phyloP scores from a whole-genome alignment of 2,329 filamentous ascomycete genomes.

The Cladosporium halotolerans region DNA sequence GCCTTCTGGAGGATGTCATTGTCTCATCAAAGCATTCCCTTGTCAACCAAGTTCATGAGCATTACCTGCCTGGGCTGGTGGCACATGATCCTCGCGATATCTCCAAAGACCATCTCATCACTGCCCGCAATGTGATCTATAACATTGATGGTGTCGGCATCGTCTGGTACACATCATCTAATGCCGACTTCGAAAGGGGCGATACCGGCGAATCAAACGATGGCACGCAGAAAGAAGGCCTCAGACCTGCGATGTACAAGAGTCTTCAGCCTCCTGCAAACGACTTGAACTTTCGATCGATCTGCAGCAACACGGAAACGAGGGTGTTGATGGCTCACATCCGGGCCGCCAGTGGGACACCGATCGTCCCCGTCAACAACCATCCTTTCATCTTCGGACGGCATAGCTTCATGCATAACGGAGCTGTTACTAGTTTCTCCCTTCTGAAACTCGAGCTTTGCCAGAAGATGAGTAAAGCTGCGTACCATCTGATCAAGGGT shows the following conservation, averaged over 20 bases:
- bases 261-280: constrained; percentile 46
- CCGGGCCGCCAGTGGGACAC: constrained; percentile 43
- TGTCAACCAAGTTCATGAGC: constrained; percentile 44
- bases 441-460: constrained; percentile 43
- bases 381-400: constrained; percentile 52
- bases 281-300: constrained; percentile 48
- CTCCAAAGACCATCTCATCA: constrained; percentile 39
- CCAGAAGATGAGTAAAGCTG: constrained; percentile 40
- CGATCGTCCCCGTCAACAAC: constrained; percentile 46
- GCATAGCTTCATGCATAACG: constrained; percentile 53
- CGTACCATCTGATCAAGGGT: constrained; percentile 44
- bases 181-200: constrained; percentile 35
- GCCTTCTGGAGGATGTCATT: constrained; percentile 50
- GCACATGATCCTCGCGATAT: constrained; percentile 41
- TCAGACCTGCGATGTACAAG: constrained; percentile 48
- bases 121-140: constrained; percentile 46
- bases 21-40: constrained; percentile 41
- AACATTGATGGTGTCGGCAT: constrained; percentile 53
- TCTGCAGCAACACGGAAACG: constrained; percentile 47
- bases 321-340: constrained; percentile 49
- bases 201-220: constrained; percentile 22
- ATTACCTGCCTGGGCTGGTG: constrained; percentile 49
- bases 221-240: constrained; percentile 28
- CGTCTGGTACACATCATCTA: constrained; percentile 47
- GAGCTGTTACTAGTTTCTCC: constrained; percentile 43